Base-by-base conservation (phyloP, 2,329 filamentous ascomycete genomes). In the Tolypocladium album region DNA sequence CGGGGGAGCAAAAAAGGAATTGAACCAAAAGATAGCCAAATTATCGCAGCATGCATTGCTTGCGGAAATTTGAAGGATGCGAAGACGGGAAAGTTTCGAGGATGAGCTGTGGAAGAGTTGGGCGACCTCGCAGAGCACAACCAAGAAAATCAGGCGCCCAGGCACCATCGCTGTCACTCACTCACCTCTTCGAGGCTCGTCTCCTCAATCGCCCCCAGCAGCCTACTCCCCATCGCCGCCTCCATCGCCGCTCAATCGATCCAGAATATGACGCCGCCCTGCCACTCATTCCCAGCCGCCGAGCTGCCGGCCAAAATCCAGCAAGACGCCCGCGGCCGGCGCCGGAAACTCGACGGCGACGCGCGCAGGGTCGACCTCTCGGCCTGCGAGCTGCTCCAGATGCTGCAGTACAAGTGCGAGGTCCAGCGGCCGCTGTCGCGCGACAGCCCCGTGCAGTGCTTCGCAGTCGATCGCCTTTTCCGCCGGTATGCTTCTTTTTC, bases 341-440 rank as follows among this genome's bases (percentile, higher is more conserved):
- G 79, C 59, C 81, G 82, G 62, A 86, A 86, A 70, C 73, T 76
- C 40, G 73, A 71, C 39, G 66, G 61, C 63, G 68, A 71, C 55
- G 67, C 65, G 38, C 64, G 66, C 65, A 63, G 75, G 56, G 74
- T 86, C 62, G 78, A 86, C 59, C 73, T 87, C 55, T 72, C 75
- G 22, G 74, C 75, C 52, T 87, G 85, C 71, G 78, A 82, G 67
- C 75, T 87, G 60, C 69, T 84, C 60, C 75, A 78, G 66, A 78
- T 87, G 76, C 66, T 83, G 69, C 84, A 87, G 74, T 87, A 85
- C 71, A 77, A 81, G 50, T 88, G 85, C 69, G 71, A 77, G 62
- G 79, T 87, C 52, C 74, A 80, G 64, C 68, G 76, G 43, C 80
- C 82, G 17, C 71, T 76, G 55, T 67, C 70, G 42, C 69, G 66